Evolutionary conservation across 768 basidiomycete species (phyloP), one percentile per base, ranked within the genome.

Genomic region (Mycena vulgaris): DNA sequence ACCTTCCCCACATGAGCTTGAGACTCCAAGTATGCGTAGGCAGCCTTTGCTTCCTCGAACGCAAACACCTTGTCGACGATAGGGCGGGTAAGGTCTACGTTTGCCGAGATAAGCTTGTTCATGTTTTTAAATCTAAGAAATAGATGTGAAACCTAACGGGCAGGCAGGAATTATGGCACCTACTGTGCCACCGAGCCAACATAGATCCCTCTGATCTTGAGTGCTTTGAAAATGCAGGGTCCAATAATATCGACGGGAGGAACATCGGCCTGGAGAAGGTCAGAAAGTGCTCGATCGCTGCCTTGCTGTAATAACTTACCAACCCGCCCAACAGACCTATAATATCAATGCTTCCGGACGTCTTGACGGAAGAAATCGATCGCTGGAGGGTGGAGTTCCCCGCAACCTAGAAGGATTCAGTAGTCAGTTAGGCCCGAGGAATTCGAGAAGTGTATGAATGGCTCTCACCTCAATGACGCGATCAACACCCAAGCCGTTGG

Each of bases 121-220:
- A 88, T 82, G 51, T 80, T 80, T 68, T 85, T 83, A 68, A 89
- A 88, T 63, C 83, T 85, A 17, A 51, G 5, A 31, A 28, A n/a
- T 19, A 21, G 2, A 33, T 42, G 23, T 47, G 21, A 47, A 11
- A 7, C n/a, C 45, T 4, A 17, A 23, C 9, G 10, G 16, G 45
- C 45, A 5, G n/a, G 23, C 7, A 7, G 0, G 14, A 37, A 17
- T 19, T 23, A 28, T 39, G 51, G 16, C 35, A 79, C 87, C 51
- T 74, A 89, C 87, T 89, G 88, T n/a, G 84, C 80, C n/a, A 89
- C 83, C 14, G 88, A 87, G 35, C 90, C 90, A 61, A 90, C 82
- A 37, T 86, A 81, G 30, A 91, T 83, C 5, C 90, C 89, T 6
- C 87, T 85, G 40, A 90, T 68, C 25, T 73, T 76, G 39, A 87